Evolutionary conservation across 148 eudicot species (phyloP).

Genomic region (Vaccinium vitisidaea): DNA sequence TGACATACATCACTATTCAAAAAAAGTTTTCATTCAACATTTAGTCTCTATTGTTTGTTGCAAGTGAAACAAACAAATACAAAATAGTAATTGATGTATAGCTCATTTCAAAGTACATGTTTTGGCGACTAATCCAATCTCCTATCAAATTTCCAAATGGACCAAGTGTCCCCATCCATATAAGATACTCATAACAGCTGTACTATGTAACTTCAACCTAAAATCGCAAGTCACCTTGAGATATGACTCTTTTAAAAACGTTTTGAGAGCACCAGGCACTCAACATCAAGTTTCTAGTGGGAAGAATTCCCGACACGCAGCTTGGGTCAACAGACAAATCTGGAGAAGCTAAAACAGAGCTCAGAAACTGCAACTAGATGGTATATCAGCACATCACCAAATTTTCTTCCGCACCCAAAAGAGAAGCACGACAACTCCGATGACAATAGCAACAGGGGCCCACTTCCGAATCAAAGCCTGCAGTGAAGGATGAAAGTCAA

Average conservation of each 20-base stretch:
- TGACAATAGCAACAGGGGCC: slow-evolving; percentile 87
- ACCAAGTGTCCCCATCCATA: background rate
- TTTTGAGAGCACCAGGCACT: background rate
- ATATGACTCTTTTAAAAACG: background rate
- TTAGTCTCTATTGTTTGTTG: too few species aligned
- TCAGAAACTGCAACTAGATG: background rate
- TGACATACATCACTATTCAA: too few species aligned
- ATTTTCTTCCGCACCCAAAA: slow-evolving; percentile 74
- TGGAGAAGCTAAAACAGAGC: background rate
- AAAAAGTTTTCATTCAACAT: too few species aligned
- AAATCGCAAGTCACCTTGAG: background rate
- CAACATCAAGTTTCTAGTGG: background rate
- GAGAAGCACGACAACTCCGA: slow-evolving; percentile 79
- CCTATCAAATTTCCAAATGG: background rate
- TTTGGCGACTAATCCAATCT: background rate
- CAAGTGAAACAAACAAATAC: background rate
- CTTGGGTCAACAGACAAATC: background rate
- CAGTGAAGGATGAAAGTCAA: slow-evolving; percentile 7
- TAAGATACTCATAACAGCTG: background rate
- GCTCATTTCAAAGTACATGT: background rate
- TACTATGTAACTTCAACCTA: background rate
- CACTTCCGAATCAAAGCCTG: slow-evolving; percentile 85
- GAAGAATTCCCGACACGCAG: slow-evolving; percentile 16
- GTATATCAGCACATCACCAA: slow-evolving; percentile 48
- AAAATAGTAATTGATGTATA: background rate